Evolutionary conservation across 1,139 yeast genomes (phyloP).

Genomic region (Yamadazyma diddensiae): DNA sequence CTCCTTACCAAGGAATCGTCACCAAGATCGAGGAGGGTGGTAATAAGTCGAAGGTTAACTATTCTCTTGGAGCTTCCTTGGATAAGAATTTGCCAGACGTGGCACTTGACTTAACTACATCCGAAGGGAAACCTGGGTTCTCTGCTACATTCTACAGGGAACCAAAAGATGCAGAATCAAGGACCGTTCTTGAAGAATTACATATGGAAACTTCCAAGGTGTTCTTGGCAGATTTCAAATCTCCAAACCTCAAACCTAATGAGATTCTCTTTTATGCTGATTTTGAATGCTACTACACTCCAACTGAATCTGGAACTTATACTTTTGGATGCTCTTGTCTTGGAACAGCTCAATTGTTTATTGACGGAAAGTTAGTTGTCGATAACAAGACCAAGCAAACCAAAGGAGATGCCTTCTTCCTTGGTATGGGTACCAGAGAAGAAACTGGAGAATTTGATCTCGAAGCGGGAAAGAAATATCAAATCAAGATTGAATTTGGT

Average conservation of each 20-base stretch:
- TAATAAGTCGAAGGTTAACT: conserved; percentile 16
- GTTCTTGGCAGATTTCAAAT: conserved; percentile 48
- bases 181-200: conserved; percentile 36
- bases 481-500: conserved; percentile 49
- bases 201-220: conserved; percentile 32
- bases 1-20: conserved; percentile 33
- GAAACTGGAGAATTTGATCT: conserved; percentile 35
- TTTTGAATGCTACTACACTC: conserved; percentile 38
- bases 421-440: conserved; percentile 53
- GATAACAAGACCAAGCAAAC: conserved; percentile 55
- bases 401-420: conserved; percentile 44
- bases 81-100: conserved; percentile 31
- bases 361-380: conserved; percentile 51
- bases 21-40: conserved; percentile 24
- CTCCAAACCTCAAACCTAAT: conserved; percentile 21
- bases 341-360: conserved; percentile 53
- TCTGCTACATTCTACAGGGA: conserved; percentile 34
- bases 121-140: conserved; percentile 40
- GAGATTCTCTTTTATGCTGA: conserved; percentile 36
- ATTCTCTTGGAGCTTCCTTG: conserved; percentile 31
- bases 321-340: conserved; percentile 49
- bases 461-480: conserved; percentile 41
- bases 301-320: conserved; percentile 48
- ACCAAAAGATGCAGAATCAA: conserved; percentile 30
- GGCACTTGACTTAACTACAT: conserved; percentile 17